Base-by-base conservation (phyloP, 306 rosid genomes). In the Ammopiptanthus mongolicus region DNA sequence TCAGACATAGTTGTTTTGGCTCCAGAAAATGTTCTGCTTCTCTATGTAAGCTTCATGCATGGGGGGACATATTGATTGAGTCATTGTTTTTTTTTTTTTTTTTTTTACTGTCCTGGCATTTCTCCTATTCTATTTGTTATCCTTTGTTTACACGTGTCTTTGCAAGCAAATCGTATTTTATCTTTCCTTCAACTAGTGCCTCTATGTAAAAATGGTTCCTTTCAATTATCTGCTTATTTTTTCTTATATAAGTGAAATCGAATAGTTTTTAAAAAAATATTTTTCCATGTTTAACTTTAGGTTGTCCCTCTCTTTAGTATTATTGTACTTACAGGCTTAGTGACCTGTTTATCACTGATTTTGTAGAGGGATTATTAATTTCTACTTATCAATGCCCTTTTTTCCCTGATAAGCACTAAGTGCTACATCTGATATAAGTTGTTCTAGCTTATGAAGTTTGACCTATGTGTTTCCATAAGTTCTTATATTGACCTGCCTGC, bases 1-100 rank as follows among this genome's bases (percentile, higher is more conserved):
- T 78, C 91, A 51, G 98, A 94, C 77, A 80, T 94, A 78, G 39
- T 94, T 66, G 84, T 91, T 84, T 85, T 94, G 89, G 83, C 96
- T 62, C 93, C 98, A 36, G 98, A 94, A 46, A 90, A 84, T 81
- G 70, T 74, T 51, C 87, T 94, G 80, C 93, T 87, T 83, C 98
- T 94, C 61, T 90, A 91, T 86, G 98, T 94, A 94, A 94, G 97
- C 81, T 55, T 69, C 73, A 57, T 14, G 28, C 79, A 44, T 75
- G 58, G 64, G 41, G 52, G 57, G 60, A 48, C 41, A 71, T 51
- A 57, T 65, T 44, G 72, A 51, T 58, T 28, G 23, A 9, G n/a
- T 51, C 74, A 67, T 51, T 80, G 44, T 76, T 57, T 58, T 59
- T 69, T 59, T 19, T 46, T 59, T 66, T 58, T 37, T n/a, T n/a